Evolutionary conservation across 139 green algal species (phyloP), one percentile per base, ranked within the genome.

Genomic region (Chlorokybus atmophyticus): DNA sequence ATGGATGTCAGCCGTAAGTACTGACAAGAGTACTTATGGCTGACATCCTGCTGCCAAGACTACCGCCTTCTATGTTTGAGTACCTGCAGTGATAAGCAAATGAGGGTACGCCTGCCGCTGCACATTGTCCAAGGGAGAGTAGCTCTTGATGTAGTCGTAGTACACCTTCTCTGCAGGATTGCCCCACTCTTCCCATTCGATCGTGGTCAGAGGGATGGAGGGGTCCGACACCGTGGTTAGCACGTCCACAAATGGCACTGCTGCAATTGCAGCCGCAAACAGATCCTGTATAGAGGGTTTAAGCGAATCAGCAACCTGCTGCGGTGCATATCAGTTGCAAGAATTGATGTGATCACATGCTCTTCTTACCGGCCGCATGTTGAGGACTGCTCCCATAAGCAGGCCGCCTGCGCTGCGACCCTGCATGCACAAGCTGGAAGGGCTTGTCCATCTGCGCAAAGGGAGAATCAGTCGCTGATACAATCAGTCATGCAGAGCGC

Each of bases 171-270:
- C 51, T 21, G 69, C 58, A 0, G 82, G 82, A 68, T 92, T 82
- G 48, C 85, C 83, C 81, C 81, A 86, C 70, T 85, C 78, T 59
- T 41, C 78, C 57, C 75, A 87, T 59, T 93, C 85, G 29, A 75
- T 73, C 47, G 75, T 67, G 0, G 86, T 93, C 6, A 95, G 71
- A 1, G 86, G 83, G 29, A 94, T 85, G 42, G 63, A 82, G 14
- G 67, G 59, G 26, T 81, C 67, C 31, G 41, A 61, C 81, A 85
- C 83, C 24, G 66, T 75, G 1, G 59, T 53, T 8, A 86, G 52
- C 1, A 76, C 68, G 75, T 96, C 89, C 52, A 96, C 88, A 66
- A 96, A 96, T 0, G 85, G 86, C 29, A 96, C 87, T 29, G 77
- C 75, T 39, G 70, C 59, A 14, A 79, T 82, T 50, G 69, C 76